Conservation (phyloP, 73 alveolate genomes). For the Urostyla sp. region DNA sequence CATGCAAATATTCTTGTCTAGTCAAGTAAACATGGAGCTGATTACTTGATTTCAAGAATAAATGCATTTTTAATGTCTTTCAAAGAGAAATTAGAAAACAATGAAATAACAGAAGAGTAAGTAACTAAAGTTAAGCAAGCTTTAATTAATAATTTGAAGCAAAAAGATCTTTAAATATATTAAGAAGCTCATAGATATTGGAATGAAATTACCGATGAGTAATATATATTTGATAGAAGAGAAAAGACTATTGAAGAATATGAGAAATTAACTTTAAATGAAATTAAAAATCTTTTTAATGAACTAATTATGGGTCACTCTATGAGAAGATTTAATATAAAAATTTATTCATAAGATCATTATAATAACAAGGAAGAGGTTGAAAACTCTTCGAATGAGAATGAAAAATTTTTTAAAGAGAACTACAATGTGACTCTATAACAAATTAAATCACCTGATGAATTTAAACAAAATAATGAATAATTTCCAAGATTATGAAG, state of each 20-base stretch:
- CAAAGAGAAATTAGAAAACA: background rate
- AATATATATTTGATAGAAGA: constrained; percentile 40
- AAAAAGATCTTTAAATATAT: background rate
- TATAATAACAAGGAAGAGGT: constrained; percentile 1
- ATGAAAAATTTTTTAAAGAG: constrained; percentile 35
- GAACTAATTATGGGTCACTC: constrained; percentile 12
- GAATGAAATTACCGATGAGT: constrained; percentile 29
- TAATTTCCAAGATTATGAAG: constrained; percentile 32
- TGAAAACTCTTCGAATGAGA: background rate
- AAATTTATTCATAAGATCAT: constrained; percentile 22
- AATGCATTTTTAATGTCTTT: constrained; percentile 2
- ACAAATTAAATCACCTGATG: background rate
- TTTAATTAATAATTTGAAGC: background rate
- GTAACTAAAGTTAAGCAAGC: background rate
- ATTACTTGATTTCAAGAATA: constrained; percentile 23
- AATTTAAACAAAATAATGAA: background rate
- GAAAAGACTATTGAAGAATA: constrained; percentile 45
- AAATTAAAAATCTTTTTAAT: constrained; percentile 16
- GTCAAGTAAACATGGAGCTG: constrained; percentile 17
- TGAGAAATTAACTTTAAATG: background rate
- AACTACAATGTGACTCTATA: constrained; percentile 2
- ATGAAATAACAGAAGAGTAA: constrained; percentile 16
- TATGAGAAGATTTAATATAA: constrained; percentile 43
- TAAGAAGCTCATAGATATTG: constrained; percentile 45
- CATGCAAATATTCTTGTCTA: constrained; percentile 36